Base-by-base conservation (phyloP, 805 yeast genomes). In the Blastobotrys robertii region DNA sequence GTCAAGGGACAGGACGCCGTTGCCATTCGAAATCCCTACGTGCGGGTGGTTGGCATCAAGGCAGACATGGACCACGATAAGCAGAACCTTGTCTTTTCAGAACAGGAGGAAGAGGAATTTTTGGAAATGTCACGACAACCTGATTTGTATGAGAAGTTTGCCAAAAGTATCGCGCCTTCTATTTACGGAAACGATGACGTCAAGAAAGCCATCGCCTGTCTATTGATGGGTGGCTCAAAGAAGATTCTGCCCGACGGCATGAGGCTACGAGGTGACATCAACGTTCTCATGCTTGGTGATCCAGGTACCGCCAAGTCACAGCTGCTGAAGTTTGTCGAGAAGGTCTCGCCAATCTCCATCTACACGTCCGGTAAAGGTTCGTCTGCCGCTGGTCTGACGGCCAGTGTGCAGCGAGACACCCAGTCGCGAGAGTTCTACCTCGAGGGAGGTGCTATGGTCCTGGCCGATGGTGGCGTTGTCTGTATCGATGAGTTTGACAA, bases 401-500 rank as follows among this genome's bases (percentile, higher is more conserved):
- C 98, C 0, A 82, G 95, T 12, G 97, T 92, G 13, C 98, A 90
- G 66, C 74, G 96, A 60, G 97, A 92, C 61, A 72, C 85, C 1
- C 69, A 71, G 16, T 84, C 96, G 0, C 70, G 95, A 50, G 98
- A 92, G 54, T 92, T 90, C 62, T 90, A 84, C 61, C 69, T 92
- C 42, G 99, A 92, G 73, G 98, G 99, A 47, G 99, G 99, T 65
- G 99, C 99, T 7, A 88, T 92, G 97, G 98, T 92, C n/a, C 69
- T 92, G 40, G 98, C 99, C 0, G 98, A 92, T 66, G 97, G 97
- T 33, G 99, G 99, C 51, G 97, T 92, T 40, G 97, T 90, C 38
- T 92, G 97, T 73, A 92, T 92, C 58, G 99, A 92, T 69, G 99
- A 92, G 72, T 92, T 92, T 59, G 99, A 92, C 64, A 92, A 92